Conservation (phyloP, 2,329 filamentous ascomycete genomes). For the Colletotrichum costaricense region DNA sequence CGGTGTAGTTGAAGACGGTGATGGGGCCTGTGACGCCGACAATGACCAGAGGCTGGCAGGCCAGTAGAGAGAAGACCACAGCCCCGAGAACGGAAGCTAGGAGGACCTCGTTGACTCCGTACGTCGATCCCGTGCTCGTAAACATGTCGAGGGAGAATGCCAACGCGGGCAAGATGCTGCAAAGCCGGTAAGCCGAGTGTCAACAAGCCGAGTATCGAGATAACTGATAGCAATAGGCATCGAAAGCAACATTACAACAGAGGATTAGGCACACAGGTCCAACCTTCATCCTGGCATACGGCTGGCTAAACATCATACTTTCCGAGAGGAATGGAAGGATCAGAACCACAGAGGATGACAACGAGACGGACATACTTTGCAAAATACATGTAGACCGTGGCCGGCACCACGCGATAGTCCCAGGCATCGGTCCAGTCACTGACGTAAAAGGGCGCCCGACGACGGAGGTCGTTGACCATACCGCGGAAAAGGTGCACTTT, state of each 20-base stretch:
- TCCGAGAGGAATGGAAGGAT: not conserved
- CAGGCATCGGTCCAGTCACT: slow-evolving; percentile 90
- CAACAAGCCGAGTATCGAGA: not conserved
- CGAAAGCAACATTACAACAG: not conserved
- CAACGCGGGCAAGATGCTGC: slow-evolving; percentile 84
- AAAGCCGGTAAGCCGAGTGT: not conserved
- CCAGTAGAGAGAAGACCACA: slow-evolving; percentile 82
- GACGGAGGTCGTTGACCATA: slow-evolving; percentile 82
- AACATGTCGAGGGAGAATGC: slow-evolving; percentile 96
- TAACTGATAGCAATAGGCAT: not conserved
- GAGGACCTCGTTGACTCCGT: slow-evolving; percentile 92
- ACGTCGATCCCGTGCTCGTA: slow-evolving; percentile 84
- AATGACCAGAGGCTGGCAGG: slow-evolving; percentile 88
- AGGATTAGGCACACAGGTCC: not conserved
- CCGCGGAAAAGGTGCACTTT: slow-evolving; percentile 79
- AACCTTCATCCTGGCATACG: not conserved
- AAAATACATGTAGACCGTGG: slow-evolving; percentile 95
- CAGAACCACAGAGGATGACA: slow-evolving; percentile 2
- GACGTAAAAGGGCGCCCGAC: slow-evolving; percentile 80
- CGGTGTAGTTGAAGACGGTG: slow-evolving; percentile 94
- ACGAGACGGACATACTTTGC: slow-evolving; percentile 73
- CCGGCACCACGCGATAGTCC: slow-evolving; percentile 90
- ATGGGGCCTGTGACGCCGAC: slow-evolving; percentile 94
- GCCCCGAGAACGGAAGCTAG: slow-evolving; percentile 85
- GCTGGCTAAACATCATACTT: not conserved